These are phyloP conservation scores for Boletus edulis DNA, from an alignment of 768 basidiomycete genomes.

Conservation along the genomic window DNA sequence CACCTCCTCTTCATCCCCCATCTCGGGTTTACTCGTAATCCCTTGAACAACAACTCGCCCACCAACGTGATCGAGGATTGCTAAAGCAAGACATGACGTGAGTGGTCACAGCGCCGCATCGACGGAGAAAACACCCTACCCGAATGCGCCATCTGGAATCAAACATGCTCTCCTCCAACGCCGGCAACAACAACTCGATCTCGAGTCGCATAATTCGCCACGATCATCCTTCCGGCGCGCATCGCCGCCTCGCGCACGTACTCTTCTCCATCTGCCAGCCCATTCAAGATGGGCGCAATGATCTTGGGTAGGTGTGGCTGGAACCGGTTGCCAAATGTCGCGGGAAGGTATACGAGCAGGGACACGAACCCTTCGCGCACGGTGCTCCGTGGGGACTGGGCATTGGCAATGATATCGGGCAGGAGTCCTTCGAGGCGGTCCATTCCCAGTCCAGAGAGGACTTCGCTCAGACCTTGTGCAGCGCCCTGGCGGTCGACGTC, in stretches of 20 bases:
- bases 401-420: slow-evolving; percentile 91
- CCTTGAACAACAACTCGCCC: slow-evolving; percentile 95
- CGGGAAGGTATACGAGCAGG: slow-evolving; percentile 89
- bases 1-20: slow-evolving; percentile 68
- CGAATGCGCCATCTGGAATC: slow-evolving; percentile 94
- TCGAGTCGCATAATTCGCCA: slow-evolving; percentile 87
- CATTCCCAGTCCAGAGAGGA: slow-evolving; percentile 95
- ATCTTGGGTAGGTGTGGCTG: slow-evolving; percentile 95
- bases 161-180: slow-evolving; percentile 93
- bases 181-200: slow-evolving; percentile 90
- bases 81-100: slow-evolving; percentile 33
- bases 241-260: slow-evolving; percentile 96
- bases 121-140: slow-evolving; percentile 42
- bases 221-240: slow-evolving; percentile 98
- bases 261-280: slow-evolving; percentile 90
- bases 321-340: slow-evolving; percentile 96
- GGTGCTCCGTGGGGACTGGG: slow-evolving; percentile 84
- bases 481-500: slow-evolving; percentile 98
- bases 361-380: slow-evolving; percentile 99
- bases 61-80: slow-evolving; percentile 96
- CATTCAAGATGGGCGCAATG: slow-evolving; percentile 86
- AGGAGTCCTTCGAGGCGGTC: slow-evolving; percentile 91
- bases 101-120: neutral
- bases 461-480: slow-evolving; percentile 94
- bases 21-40: slow-evolving; percentile 82